Evolutionary conservation across 306 rosid genomes (phyloP), one percentile per base, ranked within the genome.

Genomic region (Arachis stenosperma): DNA sequence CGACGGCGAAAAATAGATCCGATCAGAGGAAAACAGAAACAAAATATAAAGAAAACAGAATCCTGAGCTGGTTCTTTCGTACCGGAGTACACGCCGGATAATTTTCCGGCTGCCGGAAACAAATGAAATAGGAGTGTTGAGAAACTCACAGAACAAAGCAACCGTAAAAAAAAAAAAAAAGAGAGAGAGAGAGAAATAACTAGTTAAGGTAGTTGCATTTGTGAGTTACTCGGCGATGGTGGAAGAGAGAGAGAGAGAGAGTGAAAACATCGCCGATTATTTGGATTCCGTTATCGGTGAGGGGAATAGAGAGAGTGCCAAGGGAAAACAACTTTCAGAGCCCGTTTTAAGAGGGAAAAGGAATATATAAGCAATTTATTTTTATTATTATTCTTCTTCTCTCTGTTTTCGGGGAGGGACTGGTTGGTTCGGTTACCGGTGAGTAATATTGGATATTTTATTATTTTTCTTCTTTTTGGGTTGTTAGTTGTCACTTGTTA

Each of bases 341-440:
- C 86, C 81, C 86, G 65, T 71, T 79, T 82, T 74, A 71, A 82
- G 86, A 71, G 88, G 75, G 82, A 68, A 33, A 33, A 57, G 85
- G 92, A 89, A 91, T 89, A 87, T 84, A 80, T 79, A 84, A 79
- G 78, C 82, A 88, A 71, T 86, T 81, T 79, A 6, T 47, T 7
- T 33, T 33, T 33, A 2, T 33, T 33, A 33, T 33, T 33, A 2
- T 33, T 33, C 2, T 33, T 33, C 3, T 48, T 48, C 78, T 82
- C 82, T 74, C 81, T 82, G 79, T 48, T 75, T 15, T 15, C 5
- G 44, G 41, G 29, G 29, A 5, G 17, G 6, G 40, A 94, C 96
- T 68, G 68, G 85, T 75, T 83, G 39, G 65, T 27, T 47, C 88
- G 85, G 95, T 94, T 17, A 44, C 88, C 89, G 77, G 92, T 87